Evolutionary conservation across 306 rosid species (phyloP), one percentile per base, ranked within the genome.

Genomic region (Sicyos edulis): DNA sequence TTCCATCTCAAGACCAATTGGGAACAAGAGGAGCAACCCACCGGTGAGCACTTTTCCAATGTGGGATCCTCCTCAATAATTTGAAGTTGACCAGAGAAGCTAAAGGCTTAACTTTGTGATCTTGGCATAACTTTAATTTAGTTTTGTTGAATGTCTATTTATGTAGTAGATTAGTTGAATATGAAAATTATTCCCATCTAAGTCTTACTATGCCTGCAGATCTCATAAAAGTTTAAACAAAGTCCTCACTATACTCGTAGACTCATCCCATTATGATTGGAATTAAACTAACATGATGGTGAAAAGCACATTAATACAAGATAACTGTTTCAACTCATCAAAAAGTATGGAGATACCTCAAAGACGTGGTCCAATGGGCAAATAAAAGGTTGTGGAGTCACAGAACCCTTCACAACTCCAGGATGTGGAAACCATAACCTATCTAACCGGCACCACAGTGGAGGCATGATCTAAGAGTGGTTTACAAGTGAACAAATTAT

Each of bases 391-490:
- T 91, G 99, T 81, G 92, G 84, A 55, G 97, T 91, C 84, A 93
- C 57, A 53, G 99, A 79, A 51, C 99, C 99, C 77, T 83, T 85
- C 76, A 93, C 83, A 80, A 87, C 81, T 54, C 99, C 99, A 49
- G 99, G 99, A 84, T 93, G 99, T 47, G 92, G 72, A 86, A 87
- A 93, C 99, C 97, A 93, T n/a, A 93, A 95, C 85, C 95, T 86
- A 78, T 93, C 99, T 79, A 93, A 54, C 79, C 95, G 85, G 88
- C 99, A 93, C 99, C 99, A 93, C 57, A 93, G 77, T 78, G 92
- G 97, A 82, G 99, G 99, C 97, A 93, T 81, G 79, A 93, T 96
- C 99, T 93, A 79, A 67, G 37, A 32, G 37, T 32, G 81, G 79
- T 26, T 56, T 71, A 80, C 72, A 66, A 67, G 71, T 54, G 56